Base-by-base conservation (phyloP, 495 filamentous ascomycete species). In the Penicillium riverlandense region DNA sequence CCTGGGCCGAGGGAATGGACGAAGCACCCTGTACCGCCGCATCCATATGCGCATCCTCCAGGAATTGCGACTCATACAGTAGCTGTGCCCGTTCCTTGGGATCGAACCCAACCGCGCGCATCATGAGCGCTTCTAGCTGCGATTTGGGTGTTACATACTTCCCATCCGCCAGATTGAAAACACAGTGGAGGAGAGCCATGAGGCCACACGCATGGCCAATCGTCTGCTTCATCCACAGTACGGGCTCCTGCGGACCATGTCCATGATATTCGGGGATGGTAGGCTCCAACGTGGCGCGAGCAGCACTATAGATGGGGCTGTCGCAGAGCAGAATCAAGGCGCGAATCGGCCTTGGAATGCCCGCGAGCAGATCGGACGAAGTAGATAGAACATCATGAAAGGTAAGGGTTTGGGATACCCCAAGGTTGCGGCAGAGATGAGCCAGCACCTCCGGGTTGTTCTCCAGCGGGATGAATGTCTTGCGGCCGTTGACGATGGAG, bases 21-120 rank as follows among this genome's bases (percentile, higher is more conserved):
- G 85, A 86, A 43, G 82, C 78, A 8, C 90, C 90, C 50, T 71
- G 57, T 7, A 55, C 61, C 6, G 89, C 89, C 9, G 81, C 87
- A 35, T 75, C 70, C 51, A 76, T 74, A 59, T 95, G 86, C 31
- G 85, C 85, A 14, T 58, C 53, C 44, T 89, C 88, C 10, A 96
- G 66, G 14, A 74, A 76, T 13, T 65, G 52, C 1, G 81, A 85
- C 28, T 78, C 66, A 53, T 94, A 86, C 8, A 96, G 68, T 11
- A 89, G 59, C 11, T 77, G 56, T 3, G 86, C 80, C 42, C 90
- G 71, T 31, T 59, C 54, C 4, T 15, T 8, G 1, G 69, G 69
- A 29, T 74, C 72, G 10, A 72, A 57, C 3, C 48, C 53, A 27
- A 68, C 58, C 28, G 58, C 58, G 28, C 44, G 40, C 28, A 57